Evolutionary conservation across 495 filamentous ascomycete genomes (phyloP).

Genomic region (Tuber aestivum): DNA sequence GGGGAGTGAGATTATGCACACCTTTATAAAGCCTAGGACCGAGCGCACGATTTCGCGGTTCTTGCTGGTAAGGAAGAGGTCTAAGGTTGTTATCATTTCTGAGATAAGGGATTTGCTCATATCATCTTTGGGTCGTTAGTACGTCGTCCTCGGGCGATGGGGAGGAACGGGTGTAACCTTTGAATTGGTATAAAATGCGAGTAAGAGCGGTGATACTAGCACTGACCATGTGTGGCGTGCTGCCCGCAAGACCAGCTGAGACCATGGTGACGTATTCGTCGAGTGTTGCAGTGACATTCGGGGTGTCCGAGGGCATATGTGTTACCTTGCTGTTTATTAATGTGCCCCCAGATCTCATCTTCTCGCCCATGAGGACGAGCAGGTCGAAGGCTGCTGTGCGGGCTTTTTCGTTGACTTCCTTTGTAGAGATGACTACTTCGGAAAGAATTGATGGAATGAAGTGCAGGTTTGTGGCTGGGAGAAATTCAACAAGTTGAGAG

Average conservation of each 20-base stretch:
- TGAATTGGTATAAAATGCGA: conserved; percentile 84
- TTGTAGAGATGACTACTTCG: conserved; percentile 88
- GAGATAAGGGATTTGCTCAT: conserved; percentile 53
- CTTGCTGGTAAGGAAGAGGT: conserved; percentile 86
- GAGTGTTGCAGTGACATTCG: conserved; percentile 66
- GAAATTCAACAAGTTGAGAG: conserved; percentile 64
- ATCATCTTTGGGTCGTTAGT: conserved; percentile 44
- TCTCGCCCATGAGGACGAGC: conserved; percentile 78
- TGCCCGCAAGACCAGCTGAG: conserved; percentile 84
- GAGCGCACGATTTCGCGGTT: conserved; percentile 93
- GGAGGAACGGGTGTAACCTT: conserved; percentile 44
- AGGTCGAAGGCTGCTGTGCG: conserved; percentile 83
- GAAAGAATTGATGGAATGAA: conserved; percentile 88
- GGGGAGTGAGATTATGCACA: conserved; percentile 79
- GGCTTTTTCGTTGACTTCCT: conserved; percentile 94
- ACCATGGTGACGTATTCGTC: conserved; percentile 99
- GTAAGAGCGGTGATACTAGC: conserved; percentile 89
- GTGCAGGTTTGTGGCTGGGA: conserved; percentile 69
- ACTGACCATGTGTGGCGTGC: conserved; percentile 89
- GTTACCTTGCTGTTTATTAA: conserved; percentile 80
- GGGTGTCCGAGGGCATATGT: conserved; percentile 72
- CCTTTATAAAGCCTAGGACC: conserved; percentile 93
- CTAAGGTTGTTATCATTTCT: conserved; percentile 85
- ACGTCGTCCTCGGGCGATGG: too few species aligned
- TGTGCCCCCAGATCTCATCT: conserved; percentile 64